Evolutionary conservation across 1,284 basidiomycete genomes (phyloP).

Genomic region (Peniophora sp.): DNA sequence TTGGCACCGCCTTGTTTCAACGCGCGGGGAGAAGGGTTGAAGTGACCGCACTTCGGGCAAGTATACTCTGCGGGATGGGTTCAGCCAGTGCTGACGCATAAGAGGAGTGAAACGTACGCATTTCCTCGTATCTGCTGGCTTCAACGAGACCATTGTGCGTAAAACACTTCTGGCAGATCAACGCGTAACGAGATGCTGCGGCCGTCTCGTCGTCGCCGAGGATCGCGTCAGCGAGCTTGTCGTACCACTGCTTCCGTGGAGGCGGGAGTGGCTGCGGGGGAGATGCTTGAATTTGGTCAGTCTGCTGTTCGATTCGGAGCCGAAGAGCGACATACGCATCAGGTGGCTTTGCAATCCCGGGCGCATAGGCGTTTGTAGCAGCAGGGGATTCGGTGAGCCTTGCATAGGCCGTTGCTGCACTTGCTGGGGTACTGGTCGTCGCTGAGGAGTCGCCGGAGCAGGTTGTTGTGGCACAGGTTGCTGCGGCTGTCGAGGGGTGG

Average conservation of each 20-base stretch:
- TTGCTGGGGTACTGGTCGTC: neutral
- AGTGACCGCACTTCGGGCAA: constrained; percentile 33
- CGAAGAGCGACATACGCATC: constrained; percentile 18
- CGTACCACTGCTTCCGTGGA: constrained; percentile 79
- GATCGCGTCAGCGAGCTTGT: constrained; percentile 81
- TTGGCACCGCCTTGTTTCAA: neutral
- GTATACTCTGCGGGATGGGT: constrained; percentile 50
- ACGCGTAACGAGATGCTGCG: constrained; percentile 70
- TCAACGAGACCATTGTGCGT: constrained; percentile 91
- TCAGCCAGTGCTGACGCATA: neutral
- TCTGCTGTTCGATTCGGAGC: neutral
- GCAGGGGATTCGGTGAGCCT: constrained; percentile 10
- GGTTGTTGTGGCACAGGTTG: constrained; percentile 7
- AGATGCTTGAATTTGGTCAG: constrained; percentile 15
- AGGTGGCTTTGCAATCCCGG: constrained; percentile 26
- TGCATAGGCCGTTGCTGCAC: constrained; percentile 10
- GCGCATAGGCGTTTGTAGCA: constrained; percentile 16
- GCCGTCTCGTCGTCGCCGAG: constrained; percentile 73
- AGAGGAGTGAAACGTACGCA: constrained; percentile 52
- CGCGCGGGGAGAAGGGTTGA: neutral
- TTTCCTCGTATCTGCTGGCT: constrained; percentile 83
- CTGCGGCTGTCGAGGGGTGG: constrained; percentile 21
- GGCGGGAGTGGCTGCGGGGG: constrained; percentile 40
- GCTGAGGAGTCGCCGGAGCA: constrained; percentile 18
- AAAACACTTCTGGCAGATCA: constrained; percentile 93